Percentiles rank a stretch among this genome's conserved stretches.
Evolutionary conservation across 2,329 filamentous ascomycete species (phyloP).

Genomic region (Pyrenophora tritici-repentis): DNA sequence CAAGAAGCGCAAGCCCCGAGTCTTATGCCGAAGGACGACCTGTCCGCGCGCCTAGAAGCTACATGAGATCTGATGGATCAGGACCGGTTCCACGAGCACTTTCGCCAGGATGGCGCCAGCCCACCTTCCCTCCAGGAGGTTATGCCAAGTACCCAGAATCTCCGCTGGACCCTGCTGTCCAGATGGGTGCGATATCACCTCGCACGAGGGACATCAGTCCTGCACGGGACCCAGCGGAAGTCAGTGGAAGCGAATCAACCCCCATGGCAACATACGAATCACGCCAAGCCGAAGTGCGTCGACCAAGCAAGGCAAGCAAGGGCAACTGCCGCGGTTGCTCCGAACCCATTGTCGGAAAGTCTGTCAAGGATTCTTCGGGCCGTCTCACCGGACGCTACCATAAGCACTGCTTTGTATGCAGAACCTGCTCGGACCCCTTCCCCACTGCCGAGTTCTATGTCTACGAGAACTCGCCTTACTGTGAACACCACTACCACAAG

Average conservation of each 20-base stretch:
- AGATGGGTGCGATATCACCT: constrained; percentile 35
- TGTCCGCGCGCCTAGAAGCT: constrained; percentile 25
- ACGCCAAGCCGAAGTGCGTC: constrained; percentile 26
- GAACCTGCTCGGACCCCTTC: constrained; percentile 80
- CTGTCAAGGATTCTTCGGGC: constrained; percentile 90
- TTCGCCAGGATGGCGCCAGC: constrained; percentile 22
- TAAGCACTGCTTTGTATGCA: constrained; percentile 91
- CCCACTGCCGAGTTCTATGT: constrained; percentile 92
- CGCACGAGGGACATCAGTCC: constrained; percentile 17
- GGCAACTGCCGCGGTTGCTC: constrained; percentile 84
- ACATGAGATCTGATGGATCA: constrained; percentile 26
- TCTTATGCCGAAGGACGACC: constrained; percentile 29
- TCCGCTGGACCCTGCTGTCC: constrained; percentile 49
- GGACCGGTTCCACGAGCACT: constrained; percentile 28
- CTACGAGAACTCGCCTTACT: constrained; percentile 83
- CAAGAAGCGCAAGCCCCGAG: constrained; percentile 38
- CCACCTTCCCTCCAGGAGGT: constrained; percentile 7
- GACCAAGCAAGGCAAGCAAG: constrained; percentile 58
- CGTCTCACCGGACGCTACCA: constrained; percentile 92
- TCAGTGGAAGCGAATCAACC: constrained; percentile 14
- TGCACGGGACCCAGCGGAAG: constrained; percentile 21
- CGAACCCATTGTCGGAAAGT: constrained; percentile 82
- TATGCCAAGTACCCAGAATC: constrained; percentile 41
- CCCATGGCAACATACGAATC: constrained; percentile 18
- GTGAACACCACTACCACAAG: constrained; percentile 88